Evolutionary conservation across 768 basidiomycete species (phyloP).

Genomic region (Suillus weaverae): DNA sequence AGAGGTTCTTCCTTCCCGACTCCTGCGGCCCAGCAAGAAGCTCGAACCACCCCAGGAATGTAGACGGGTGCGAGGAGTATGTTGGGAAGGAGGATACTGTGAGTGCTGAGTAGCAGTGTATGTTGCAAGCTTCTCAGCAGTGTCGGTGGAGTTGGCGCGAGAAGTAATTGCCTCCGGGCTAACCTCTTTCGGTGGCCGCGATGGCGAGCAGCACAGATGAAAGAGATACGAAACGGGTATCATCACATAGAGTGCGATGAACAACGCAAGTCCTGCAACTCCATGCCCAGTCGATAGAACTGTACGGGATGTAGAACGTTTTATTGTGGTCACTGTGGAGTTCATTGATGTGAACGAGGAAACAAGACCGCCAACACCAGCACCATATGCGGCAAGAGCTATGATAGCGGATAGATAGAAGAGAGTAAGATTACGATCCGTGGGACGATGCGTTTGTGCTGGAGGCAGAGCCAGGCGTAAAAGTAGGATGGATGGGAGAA

Average conservation of each 20-base stretch:
- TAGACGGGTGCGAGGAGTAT: slow-evolving; percentile 33
- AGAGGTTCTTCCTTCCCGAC: slow-evolving; percentile 37
- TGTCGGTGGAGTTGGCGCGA: slow-evolving; percentile 40
- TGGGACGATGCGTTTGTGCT: slow-evolving; percentile 20
- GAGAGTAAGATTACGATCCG: slow-evolving; percentile 28
- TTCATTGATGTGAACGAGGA: slow-evolving; percentile 61
- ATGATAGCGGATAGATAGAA: slow-evolving; percentile 40
- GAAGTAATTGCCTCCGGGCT: slow-evolving; percentile 25
- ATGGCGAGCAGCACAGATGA: slow-evolving; percentile 17
- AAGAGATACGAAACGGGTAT: slow-evolving; percentile 45
- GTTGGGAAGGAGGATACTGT: slow-evolving; percentile 32
- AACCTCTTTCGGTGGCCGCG: slow-evolving; percentile 19
- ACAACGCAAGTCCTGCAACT: slow-evolving; percentile 63
- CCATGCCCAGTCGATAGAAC: slow-evolving; percentile 63
- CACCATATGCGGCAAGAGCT: slow-evolving; percentile 49
- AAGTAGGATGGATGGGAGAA: slow-evolving; percentile 43
- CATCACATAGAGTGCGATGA: slow-evolving; percentile 57
- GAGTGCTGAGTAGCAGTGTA: slow-evolving; percentile 27
- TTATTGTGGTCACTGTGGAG: slow-evolving; percentile 26
- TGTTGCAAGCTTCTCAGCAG: slow-evolving; percentile 41
- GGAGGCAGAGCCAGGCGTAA: slow-evolving; percentile 44
- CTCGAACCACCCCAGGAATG: slow-evolving; percentile 41
- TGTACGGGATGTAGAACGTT: slow-evolving; percentile 32
- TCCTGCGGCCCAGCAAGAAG: slow-evolving; percentile 36
- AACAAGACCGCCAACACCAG: slow-evolving; percentile 63